Percentiles rank a stretch among this genome's conserved stretches.
Conservation (phyloP, 139 green algal genomes). For the Picochlorum sp. region DNA sequence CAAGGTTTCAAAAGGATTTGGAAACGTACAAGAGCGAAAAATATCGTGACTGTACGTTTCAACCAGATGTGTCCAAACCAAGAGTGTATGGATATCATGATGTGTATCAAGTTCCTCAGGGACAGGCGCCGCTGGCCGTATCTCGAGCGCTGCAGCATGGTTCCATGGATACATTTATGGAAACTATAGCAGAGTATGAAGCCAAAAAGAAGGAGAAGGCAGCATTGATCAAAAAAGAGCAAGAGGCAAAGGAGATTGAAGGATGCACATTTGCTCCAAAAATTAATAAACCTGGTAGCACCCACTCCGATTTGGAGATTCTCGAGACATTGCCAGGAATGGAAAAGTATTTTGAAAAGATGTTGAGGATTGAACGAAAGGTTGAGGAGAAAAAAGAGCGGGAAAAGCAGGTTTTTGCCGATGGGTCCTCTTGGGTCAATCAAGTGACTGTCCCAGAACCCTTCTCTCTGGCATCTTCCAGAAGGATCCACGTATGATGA, state of each 20-base stretch:
- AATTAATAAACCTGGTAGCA: not conserved
- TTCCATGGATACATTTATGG: not conserved
- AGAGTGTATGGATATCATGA: not conserved
- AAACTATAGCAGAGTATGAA: not conserved
- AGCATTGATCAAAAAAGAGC: not conserved
- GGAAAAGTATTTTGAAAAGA: no score
- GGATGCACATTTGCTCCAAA: constrained; percentile 12
- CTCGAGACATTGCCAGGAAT: no score
- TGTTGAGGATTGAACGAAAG: not conserved
- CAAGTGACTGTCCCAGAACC: not conserved
- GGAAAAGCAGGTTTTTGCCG: not conserved
- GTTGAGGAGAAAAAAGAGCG: not conserved
- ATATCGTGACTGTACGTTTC: not conserved
- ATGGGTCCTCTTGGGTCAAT: not conserved
- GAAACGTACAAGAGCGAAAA: not conserved
- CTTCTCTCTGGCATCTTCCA: not conserved
- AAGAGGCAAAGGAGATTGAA: not conserved
- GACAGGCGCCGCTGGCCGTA: not conserved
- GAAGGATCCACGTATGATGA: no score
- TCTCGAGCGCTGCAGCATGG: not conserved
- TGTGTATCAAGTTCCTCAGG: not conserved
- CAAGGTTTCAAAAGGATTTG: no score
- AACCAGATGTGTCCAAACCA: not conserved
- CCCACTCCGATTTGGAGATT: not conserved
- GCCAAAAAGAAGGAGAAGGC: not conserved